These are phyloP conservation scores for Diutina scorzettiae DNA, from an alignment of 1,139 yeast species.

Conservation along the genomic window DNA sequence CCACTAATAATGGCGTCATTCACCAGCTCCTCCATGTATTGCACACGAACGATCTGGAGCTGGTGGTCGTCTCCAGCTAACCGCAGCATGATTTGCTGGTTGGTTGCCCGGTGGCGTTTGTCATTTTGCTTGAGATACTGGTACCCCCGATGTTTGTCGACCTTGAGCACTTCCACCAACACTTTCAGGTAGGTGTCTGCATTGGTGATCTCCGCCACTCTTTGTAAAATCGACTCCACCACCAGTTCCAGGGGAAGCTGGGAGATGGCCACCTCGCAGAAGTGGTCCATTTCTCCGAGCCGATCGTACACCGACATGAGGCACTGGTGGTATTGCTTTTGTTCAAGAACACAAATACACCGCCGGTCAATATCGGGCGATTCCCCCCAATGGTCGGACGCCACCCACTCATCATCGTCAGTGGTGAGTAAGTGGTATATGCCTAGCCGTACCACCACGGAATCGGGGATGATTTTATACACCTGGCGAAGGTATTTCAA, in stretches of 20 bases:
- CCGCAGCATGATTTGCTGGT: not conserved
- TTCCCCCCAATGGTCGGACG: not conserved
- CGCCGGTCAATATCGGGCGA: not conserved
- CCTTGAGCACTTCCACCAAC: not conserved
- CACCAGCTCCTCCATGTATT: not conserved
- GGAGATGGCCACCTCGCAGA: not conserved
- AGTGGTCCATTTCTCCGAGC: not conserved
- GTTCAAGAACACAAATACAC: not conserved
- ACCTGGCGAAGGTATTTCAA: not conserved
- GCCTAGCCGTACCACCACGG: not conserved
- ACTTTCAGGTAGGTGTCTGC: not conserved
- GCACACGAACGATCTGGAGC: not conserved
- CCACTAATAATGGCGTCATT: not conserved
- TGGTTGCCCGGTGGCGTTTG: not conserved
- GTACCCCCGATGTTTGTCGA: not conserved
- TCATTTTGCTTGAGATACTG: not conserved
- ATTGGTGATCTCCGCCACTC: not conserved
- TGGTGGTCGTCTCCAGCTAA: not conserved
- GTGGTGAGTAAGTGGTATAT: not conserved
- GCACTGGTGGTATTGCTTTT: not conserved
- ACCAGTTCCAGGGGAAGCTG: not conserved
- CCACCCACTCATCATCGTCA: not conserved
- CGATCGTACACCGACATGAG: not conserved
- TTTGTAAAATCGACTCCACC: not conserved
- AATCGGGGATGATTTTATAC: not conserved